Evolutionary conservation across 257 asterid genomes (phyloP).

Genomic region (Rehmannia glutinosa): DNA sequence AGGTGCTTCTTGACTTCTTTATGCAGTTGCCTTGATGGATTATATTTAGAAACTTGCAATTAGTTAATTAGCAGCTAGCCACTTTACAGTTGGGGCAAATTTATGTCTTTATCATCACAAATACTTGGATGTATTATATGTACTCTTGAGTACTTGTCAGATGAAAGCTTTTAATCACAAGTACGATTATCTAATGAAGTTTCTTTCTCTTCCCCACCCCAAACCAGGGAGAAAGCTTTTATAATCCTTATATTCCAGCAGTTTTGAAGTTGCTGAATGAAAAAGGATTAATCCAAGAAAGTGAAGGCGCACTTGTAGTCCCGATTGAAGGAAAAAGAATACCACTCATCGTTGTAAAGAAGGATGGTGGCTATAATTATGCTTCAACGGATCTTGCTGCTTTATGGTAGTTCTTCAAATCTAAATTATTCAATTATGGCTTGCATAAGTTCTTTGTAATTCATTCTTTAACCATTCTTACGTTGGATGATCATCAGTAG

Average conservation of each 20-base stretch:
- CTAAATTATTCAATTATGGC: too few relatives aligned
- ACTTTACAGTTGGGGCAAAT: not conserved
- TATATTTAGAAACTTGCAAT: too few relatives aligned
- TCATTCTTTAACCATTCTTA: too few relatives aligned
- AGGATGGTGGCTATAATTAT: slow-evolving; percentile 91
- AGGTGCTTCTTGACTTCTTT: too few relatives aligned
- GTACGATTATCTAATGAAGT: too few relatives aligned
- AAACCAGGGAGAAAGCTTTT: slow-evolving; percentile 92
- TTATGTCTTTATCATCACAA: too few relatives aligned
- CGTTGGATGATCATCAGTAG: not conserved
- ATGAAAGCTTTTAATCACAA: too few relatives aligned
- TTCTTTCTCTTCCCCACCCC: not conserved
- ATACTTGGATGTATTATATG: too few relatives aligned
- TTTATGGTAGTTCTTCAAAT: slow-evolving; percentile 77
- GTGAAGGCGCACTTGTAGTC: slow-evolving; percentile 95
- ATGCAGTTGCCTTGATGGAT: too few relatives aligned
- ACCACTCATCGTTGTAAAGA: slow-evolving; percentile 91
- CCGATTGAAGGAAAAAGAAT: slow-evolving; percentile 70
- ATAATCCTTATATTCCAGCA: slow-evolving; percentile 74
- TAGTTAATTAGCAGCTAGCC: too few relatives aligned
- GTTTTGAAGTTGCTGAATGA: slow-evolving; percentile 51
- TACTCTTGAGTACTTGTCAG: too few relatives aligned
- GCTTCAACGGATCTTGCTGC: slow-evolving; percentile 96
- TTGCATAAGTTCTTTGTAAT: slow-evolving; percentile 3
- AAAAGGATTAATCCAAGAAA: slow-evolving; percentile 72